A percentile compares a stretch with the other conserved stretches of the same genome.
phyloP scores from a whole-genome alignment of 2,329 filamentous ascomycete species.

The Trichoderma hamatum region DNA sequence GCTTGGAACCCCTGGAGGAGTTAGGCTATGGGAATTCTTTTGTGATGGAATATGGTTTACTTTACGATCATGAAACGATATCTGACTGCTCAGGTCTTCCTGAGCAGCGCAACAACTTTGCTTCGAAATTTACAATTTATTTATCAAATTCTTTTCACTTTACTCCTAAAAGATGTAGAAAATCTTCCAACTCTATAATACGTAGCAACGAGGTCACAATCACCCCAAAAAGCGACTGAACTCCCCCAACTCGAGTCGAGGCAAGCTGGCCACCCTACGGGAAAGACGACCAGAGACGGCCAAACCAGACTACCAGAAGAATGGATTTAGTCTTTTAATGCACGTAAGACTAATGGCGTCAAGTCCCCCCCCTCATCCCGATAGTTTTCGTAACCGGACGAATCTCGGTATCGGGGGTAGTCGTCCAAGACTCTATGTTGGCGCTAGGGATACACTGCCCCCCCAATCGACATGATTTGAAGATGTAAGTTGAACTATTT shows the following conservation, averaged over 20 bases:
- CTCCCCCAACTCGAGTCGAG: background rate
- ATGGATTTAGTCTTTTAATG: background rate
- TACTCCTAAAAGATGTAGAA: background rate
- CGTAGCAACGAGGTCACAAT: background rate
- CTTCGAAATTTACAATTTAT: slow-evolving; percentile 4
- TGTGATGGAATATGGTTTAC: slow-evolving; percentile 17
- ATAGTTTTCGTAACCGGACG: background rate
- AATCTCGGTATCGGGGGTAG: slow-evolving; percentile 3
- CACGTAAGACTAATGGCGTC: slow-evolving; percentile 9
- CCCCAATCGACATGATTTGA: background rate
- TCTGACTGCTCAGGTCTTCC: background rate
- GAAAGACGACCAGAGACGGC: background rate
- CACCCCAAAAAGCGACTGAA: background rate
- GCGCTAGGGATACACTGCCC: background rate
- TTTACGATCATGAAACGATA: slow-evolving; percentile 17
- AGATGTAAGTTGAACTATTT: background rate
- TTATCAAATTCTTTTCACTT: background rate
- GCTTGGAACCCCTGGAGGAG: slow-evolving; percentile 15
- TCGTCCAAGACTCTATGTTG: background rate
- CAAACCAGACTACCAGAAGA: background rate
- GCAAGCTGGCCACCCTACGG: background rate
- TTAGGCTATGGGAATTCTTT: slow-evolving; percentile 2
- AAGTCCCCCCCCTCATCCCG: background rate
- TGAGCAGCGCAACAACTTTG: slow-evolving; percentile 1
- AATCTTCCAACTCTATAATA: background rate